Evolutionary conservation across 1,284 basidiomycete species (phyloP).

Genomic region (Chalciporus sp.): DNA sequence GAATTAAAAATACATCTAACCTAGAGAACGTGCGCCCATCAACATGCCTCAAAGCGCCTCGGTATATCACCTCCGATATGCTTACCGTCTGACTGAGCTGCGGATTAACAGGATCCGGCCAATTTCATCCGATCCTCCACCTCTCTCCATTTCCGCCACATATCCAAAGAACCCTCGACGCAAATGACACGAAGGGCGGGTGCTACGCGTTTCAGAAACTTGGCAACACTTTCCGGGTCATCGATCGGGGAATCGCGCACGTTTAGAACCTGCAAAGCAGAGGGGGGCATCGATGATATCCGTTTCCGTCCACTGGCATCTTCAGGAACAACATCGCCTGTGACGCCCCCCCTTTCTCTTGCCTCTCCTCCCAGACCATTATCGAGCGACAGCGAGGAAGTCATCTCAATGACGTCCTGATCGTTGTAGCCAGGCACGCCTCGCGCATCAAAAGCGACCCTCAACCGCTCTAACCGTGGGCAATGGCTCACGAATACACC

Average conservation of each 20-base stretch:
- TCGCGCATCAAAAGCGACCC: conserved; percentile 29
- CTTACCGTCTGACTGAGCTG: background rate
- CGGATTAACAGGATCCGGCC: conserved; percentile 1
- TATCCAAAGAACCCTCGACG: conserved; percentile 31
- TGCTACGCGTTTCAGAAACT: conserved; percentile 28
- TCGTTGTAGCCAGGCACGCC: background rate
- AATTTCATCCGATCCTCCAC: conserved; percentile 30
- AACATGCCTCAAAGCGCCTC: background rate
- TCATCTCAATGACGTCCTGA: background rate
- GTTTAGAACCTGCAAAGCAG: conserved; percentile 27
- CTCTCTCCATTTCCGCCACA: conserved; percentile 33
- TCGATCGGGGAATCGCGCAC: conserved; percentile 32
- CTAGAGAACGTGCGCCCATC: background rate
- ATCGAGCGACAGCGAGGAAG: background rate
- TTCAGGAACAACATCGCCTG: background rate
- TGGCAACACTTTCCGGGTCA: conserved; percentile 27
- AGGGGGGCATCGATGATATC: background rate
- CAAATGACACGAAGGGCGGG: conserved; percentile 27
- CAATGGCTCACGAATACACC: conserved; percentile 24
- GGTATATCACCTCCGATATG: background rate
- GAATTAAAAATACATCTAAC: background rate
- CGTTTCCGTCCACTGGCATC: background rate
- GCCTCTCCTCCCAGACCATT: background rate
- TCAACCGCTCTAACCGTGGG: conserved; percentile 17
- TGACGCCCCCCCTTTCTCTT: background rate